Conservation (phyloP, 805 yeast genomes). For the Debaryomyces maramus region DNA sequence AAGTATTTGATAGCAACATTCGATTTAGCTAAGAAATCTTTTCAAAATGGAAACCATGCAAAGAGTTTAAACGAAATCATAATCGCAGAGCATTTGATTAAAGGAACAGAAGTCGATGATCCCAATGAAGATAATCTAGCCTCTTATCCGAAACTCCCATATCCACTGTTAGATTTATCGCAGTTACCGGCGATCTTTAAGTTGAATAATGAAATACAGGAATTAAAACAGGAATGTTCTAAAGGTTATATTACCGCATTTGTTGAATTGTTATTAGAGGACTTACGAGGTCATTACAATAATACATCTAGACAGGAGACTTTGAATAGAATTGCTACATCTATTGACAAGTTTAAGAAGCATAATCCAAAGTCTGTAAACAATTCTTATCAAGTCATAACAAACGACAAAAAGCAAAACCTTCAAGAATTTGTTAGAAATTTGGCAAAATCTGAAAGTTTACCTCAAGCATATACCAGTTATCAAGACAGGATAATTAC, state of each 20-base stretch:
- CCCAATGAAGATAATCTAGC: slow-evolving; percentile 14
- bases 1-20: slow-evolving; percentile 32
- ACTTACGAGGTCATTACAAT: slow-evolving; percentile 59
- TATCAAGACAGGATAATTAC: slow-evolving; percentile 69
- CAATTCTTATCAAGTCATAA: slow-evolving; percentile 39
- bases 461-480: slow-evolving; percentile 57
- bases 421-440: slow-evolving; percentile 53
- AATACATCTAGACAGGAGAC: slow-evolving; percentile 49
- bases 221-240: slow-evolving; percentile 65
- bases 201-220: slow-evolving; percentile 52
- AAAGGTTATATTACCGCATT: slow-evolving; percentile 63
- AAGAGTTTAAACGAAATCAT: slow-evolving; percentile 59
- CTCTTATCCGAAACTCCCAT: slow-evolving; percentile 22
- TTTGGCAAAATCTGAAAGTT: slow-evolving; percentile 59
- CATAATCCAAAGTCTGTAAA: slow-evolving; percentile 21
- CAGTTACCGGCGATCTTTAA: slow-evolving; percentile 50
- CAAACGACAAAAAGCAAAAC: slow-evolving; percentile 38
- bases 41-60: slow-evolving; percentile 46
- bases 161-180: slow-evolving; percentile 42
- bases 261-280: slow-evolving; percentile 54
- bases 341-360: slow-evolving; percentile 26
- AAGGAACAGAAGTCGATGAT: slow-evolving; percentile 20
- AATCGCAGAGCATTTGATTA: slow-evolving; percentile 55
- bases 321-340: slow-evolving; percentile 45
- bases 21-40: slow-evolving; percentile 40